phyloP scores from a whole-genome alignment of 306 rosid species.

The Gleditsia sinensis region DNA sequence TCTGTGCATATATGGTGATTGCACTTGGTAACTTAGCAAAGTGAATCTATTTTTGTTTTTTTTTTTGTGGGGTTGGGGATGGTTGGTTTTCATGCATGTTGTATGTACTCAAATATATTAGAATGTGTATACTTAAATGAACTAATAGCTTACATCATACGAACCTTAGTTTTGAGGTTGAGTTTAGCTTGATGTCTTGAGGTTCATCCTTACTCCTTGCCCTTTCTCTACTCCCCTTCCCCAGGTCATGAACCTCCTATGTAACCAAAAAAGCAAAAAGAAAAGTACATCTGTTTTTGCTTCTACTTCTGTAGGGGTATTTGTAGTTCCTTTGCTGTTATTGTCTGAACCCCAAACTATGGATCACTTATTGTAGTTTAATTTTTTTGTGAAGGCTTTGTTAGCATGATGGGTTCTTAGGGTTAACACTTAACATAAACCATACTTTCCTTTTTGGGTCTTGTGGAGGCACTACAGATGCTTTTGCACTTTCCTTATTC shows the following conservation, averaged over 20 bases:
- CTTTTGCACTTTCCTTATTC: neutral
- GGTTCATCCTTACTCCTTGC: too few species aligned
- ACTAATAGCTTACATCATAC: too few species aligned
- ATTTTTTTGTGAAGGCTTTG: neutral
- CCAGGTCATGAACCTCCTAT: too few species aligned
- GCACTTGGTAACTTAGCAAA: neutral
- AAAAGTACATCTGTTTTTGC: neutral
- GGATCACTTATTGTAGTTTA: neutral
- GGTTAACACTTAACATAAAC: neutral
- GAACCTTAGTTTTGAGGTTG: too few species aligned
- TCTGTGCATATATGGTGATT: slow-evolving; percentile 7
- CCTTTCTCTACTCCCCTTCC: too few species aligned
- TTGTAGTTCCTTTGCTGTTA: neutral
- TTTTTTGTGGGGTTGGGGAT: neutral
- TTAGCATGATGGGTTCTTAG: neutral
- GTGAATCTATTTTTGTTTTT: neutral
- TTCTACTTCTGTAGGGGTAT: neutral
- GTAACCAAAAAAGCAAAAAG: too few species aligned
- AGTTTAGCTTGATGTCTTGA: too few species aligned
- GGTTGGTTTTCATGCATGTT: neutral
- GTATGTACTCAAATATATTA: neutral
- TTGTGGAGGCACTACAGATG: neutral
- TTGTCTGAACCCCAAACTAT: neutral
- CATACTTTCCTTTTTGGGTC: neutral
- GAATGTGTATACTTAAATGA: neutral